Evolutionary conservation across 768 basidiomycete species (phyloP).

Genomic region (Pisolithus marmoratus): DNA sequence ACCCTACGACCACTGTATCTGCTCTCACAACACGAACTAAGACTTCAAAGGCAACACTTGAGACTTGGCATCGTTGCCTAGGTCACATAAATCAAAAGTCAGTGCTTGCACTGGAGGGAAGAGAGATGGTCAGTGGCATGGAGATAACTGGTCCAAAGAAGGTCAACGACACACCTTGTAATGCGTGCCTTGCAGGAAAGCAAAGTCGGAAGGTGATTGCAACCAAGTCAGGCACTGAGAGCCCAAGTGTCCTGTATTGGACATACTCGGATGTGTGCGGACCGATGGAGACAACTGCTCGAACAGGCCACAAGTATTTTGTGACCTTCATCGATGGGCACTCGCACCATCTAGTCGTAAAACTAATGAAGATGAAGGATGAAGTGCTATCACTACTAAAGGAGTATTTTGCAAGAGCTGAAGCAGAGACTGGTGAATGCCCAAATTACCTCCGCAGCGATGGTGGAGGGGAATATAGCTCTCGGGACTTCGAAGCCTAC

Average conservation of each 20-base stretch:
- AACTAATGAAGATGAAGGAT: constrained; percentile 3
- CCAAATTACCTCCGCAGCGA: constrained; percentile 18
- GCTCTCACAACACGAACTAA: neutral
- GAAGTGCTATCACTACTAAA: constrained; percentile 9
- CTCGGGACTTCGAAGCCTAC: constrained; percentile 10
- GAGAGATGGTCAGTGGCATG: constrained; percentile 6
- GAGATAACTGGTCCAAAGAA: neutral
- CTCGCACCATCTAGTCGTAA: constrained; percentile 10
- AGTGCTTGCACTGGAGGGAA: neutral
- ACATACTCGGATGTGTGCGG: constrained; percentile 18
- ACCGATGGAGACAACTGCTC: constrained; percentile 6
- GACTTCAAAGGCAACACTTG: neutral
- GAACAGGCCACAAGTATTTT: constrained; percentile 11
- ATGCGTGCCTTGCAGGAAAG: constrained; percentile 20
- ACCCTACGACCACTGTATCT: neutral
- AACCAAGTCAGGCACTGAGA: constrained; percentile 3
- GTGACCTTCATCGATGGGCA: constrained; percentile 17
- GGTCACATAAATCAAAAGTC: neutral
- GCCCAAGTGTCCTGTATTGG: neutral
- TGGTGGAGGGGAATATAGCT: constrained; percentile 20
- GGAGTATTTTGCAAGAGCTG: constrained; percentile 5
- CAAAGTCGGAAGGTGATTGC: constrained; percentile 10
- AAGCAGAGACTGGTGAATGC: constrained; percentile 8
- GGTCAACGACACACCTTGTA: constrained; percentile 5
- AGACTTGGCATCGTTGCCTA: constrained; percentile 2